These are phyloP conservation scores for Aureobasidium sp. DNA, from an alignment of 2,329 filamentous ascomycete genomes.

Conservation along the genomic window DNA sequence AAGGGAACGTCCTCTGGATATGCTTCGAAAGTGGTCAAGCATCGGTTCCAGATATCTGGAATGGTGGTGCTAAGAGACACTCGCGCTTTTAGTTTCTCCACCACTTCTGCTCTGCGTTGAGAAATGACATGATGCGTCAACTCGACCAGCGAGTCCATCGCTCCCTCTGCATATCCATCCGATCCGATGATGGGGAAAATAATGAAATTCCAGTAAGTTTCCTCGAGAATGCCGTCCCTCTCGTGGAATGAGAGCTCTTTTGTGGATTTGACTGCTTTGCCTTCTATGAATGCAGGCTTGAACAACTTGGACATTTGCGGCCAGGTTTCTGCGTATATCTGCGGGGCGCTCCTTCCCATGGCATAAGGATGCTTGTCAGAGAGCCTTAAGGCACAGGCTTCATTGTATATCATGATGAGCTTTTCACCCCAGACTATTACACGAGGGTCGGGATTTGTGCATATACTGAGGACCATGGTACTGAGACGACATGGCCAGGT, in stretches of 20 bases:
- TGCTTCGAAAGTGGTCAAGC: slow-evolving; percentile 13
- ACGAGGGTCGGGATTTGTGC: slow-evolving; percentile 27
- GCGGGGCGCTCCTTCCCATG: slow-evolving; percentile 19
- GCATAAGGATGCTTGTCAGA: slow-evolving; percentile 24
- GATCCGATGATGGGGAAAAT: slow-evolving; percentile 25
- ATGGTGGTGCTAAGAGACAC: slow-evolving; percentile 6
- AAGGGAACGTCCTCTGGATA: slow-evolving; percentile 17
- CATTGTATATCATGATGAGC: slow-evolving; percentile 30
- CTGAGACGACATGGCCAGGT: slow-evolving; percentile 25
- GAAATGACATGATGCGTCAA: slow-evolving; percentile 13
- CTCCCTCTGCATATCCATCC: slow-evolving; percentile 16
- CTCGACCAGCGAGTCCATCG: slow-evolving; percentile 18
- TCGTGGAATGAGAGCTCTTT: slow-evolving; percentile 22
- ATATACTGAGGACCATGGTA: slow-evolving; percentile 23
- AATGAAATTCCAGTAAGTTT: slow-evolving; percentile 26
- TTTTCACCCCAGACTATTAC: slow-evolving; percentile 27
- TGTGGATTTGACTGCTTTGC: slow-evolving; percentile 20
- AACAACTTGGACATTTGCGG: slow-evolving; percentile 12
- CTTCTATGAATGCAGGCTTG: slow-evolving; percentile 21
- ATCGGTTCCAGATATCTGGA: slow-evolving; percentile 17
- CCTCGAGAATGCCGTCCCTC: slow-evolving; percentile 25
- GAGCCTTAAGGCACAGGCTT: slow-evolving; percentile 28
- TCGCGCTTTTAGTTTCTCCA: slow-evolving; percentile 13
- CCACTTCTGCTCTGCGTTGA: slow-evolving; percentile 15
- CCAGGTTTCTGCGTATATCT: slow-evolving; percentile 18